Evolutionary conservation across 2,329 filamentous ascomycete genomes (phyloP), one percentile per base, ranked within the genome.

Genomic region (Diaporthe ampelina): DNA sequence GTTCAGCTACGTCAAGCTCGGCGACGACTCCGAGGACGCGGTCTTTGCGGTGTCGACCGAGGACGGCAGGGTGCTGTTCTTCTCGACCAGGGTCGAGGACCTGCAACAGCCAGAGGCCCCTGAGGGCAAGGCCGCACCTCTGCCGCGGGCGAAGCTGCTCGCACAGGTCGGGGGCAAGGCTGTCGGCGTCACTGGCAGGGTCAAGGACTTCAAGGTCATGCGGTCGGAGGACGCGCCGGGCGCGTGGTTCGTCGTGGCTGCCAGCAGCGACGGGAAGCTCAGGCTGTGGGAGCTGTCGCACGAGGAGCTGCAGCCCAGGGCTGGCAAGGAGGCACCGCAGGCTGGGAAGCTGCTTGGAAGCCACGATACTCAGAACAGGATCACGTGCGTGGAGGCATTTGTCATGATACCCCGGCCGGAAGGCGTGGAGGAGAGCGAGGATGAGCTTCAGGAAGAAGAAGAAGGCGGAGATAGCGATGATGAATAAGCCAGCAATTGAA

Each of bases 381-480:
- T 98, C 78, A 98, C 95, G 50, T 98, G 97, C 81, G 81, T 98
- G 79, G 92, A 91, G 78, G 93, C 93, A 29, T 98, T 97, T 85
- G 86, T 94, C 76, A 97, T 98, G 94, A 89, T 94, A 82, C 89
- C 91, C 78, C 86, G 88, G 61, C 89, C 90, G 21, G 91, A 91
- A 54, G 89, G 88, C 29, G 86, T 87, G 58, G 91, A 91, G 78
- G 91, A 90, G 24, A 90, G 87, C 79, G 90, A 91, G 73, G 85
- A 86, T 61, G 86, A 88, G 77, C 83, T 83, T 56, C 87, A 83
- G 52, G 80, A 84, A 0, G 82, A 82, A 5, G 84, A 84, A n/a
- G 81, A 82, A 4, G 73, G 65, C 15, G 81, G 81, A 21, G 80
- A 81, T 17, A 78, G 78, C 19, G 78, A 79, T 59, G 78, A 78